Conservation (phyloP, 1,284 basidiomycete genomes). For the Inonotus hispidus region DNA sequence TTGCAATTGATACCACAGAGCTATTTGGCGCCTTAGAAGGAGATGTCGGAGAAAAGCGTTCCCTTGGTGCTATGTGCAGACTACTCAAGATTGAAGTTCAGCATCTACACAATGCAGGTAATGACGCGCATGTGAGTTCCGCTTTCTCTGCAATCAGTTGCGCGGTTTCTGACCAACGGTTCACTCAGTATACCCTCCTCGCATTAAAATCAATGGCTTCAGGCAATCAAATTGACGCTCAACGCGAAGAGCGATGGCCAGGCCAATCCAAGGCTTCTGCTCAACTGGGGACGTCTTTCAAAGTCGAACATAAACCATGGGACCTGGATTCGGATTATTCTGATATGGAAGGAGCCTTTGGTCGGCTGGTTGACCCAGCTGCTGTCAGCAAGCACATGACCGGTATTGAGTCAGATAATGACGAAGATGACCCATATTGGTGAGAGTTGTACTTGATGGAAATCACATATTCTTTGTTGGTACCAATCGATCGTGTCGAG, state of each 20-base stretch:
- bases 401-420: neutral
- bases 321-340: constrained; percentile 59
- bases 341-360: constrained; percentile 48
- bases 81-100: constrained; percentile 52
- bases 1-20: constrained; percentile 66
- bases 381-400: neutral
- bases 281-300: constrained; percentile 30
- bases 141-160: neutral
- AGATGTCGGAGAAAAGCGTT: constrained; percentile 40
- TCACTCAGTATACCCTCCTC: constrained; percentile 57
- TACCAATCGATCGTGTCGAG: too few relatives aligned
- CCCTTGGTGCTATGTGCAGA: constrained; percentile 53
- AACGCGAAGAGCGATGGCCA: constrained; percentile 73
- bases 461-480: neutral
- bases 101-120: constrained; percentile 77
- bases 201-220: constrained; percentile 62
- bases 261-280: constrained; percentile 38
- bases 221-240: constrained; percentile 62
- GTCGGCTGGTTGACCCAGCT: constrained; percentile 22
- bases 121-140: constrained; percentile 68
- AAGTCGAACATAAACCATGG: constrained; percentile 52
- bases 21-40: constrained; percentile 69
- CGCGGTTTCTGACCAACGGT: neutral
- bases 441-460: neutral
- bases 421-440: neutral